Base-by-base conservation (phyloP, 805 yeast species). In the Tetrapisispora pingtungensis region DNA sequence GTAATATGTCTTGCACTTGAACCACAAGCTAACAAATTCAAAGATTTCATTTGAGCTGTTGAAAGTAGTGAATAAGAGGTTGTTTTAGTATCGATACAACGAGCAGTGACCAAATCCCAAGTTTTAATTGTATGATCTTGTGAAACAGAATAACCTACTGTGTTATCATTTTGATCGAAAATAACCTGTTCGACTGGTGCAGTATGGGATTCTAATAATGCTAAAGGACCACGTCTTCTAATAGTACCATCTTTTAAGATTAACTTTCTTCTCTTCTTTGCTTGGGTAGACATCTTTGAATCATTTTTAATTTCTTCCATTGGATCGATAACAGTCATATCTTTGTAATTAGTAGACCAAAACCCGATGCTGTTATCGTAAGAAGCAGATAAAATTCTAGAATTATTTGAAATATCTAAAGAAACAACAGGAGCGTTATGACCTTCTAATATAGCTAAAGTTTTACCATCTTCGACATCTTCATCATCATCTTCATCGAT, bases 1-100 rank as follows among this genome's bases (percentile, higher is more conserved):
- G 88, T 81, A 50, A 93, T 89, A 65, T 93, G 97, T 65, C 98
- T 82, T n/a, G 97, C 97, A 12, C 96, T 82, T 1, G 97, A 87
- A n/a, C 98, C 98, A 46, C 90, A 78, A 8, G 89, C 95, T 27
- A 93, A 66, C 44, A 93, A 69, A 49, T 84, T 77, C 43, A 81
- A 68, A 41, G 75, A 71, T 7, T 84, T 77, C 49, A 93, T 69
- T 52, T 80, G 80, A 27, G 80, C 70, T 26, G 89, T 65, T 0
- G 96, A 84, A 37, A 89, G 72, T 50, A 93, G 71, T 10, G 97
- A 81, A 64, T 77, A 89, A 13, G 89, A 84, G 0, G 97, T 88
- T 18, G 84, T 75, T 64, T 84, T 81, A 4, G 97, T 84, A 60
- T 88, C 96, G 26, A 93, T 83, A 55, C 87, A 78, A 51, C 85